These are phyloP conservation scores for Mallotus repandus DNA, from an alignment of 441 rosid genomes.

Conservation along the genomic window DNA sequence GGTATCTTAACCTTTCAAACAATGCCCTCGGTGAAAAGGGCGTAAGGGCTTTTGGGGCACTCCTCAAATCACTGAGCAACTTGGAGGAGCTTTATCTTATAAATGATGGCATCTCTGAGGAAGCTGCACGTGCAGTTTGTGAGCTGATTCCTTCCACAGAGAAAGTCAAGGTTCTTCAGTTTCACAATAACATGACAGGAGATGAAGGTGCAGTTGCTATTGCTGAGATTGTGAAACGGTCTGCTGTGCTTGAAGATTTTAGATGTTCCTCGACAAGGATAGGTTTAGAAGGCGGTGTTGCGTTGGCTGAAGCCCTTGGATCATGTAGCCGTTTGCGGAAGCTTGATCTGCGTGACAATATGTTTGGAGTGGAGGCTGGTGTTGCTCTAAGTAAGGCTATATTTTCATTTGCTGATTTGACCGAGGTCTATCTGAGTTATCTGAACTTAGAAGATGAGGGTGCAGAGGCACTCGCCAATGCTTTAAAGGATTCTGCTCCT, in stretches of 20 bases:
- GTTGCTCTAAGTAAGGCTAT: constrained; percentile 67
- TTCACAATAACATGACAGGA: constrained; percentile 94
- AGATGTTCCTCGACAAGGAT: constrained; percentile 84
- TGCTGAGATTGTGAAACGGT: constrained; percentile 65
- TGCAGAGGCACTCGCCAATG: constrained; percentile 56
- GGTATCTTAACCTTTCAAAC: constrained; percentile 73
- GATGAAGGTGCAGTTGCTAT: constrained; percentile 85
- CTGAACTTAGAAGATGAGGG: constrained; percentile 88
- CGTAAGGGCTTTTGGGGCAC: constrained; percentile 77
- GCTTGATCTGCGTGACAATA: constrained; percentile 88
- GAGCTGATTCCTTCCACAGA: constrained; percentile 88
- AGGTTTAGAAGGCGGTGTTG: constrained; percentile 73
- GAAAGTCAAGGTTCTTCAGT: constrained; percentile 71
- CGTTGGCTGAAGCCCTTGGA: constrained; percentile 70
- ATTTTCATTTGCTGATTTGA: constrained; percentile 46
- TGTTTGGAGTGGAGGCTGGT: constrained; percentile 86
- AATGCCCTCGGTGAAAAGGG: constrained; percentile 97
- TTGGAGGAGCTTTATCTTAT: constrained; percentile 79
- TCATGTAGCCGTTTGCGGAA: constrained; percentile 54
- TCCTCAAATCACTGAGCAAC: constrained; percentile 61
- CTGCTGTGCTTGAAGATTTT: constrained; percentile 62
- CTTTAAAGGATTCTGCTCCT: constrained; percentile 70
- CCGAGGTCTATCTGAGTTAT: constrained; percentile 73
- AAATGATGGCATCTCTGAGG: constrained; percentile 90
- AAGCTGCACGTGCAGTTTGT: constrained; percentile 76